A percentile compares a stretch with the other conserved stretches of the same genome.
These are phyloP conservation scores for Auxenochlorella pyrenoidosa DNA, from an alignment of 139 green algal species.

Conservation along the genomic window DNA sequence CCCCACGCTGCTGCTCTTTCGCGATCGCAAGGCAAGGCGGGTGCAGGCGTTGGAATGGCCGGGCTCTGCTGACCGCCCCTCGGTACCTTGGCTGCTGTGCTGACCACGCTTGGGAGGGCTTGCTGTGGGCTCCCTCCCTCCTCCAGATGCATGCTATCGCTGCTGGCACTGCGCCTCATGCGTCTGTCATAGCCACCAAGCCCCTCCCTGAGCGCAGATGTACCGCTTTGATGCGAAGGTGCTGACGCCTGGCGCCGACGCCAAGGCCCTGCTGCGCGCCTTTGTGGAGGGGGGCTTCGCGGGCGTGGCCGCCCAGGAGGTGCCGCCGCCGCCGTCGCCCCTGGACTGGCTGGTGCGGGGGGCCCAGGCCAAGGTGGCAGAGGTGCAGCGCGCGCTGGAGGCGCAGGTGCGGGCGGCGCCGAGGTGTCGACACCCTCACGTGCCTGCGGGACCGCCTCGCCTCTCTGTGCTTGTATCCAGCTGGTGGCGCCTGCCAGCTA, in stretches of 20 bases:
- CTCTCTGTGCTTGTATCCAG: too few species aligned
- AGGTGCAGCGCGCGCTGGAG: slow-evolving; percentile 1
- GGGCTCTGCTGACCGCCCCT: neutral
- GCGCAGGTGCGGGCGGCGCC: neutral
- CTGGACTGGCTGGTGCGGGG: slow-evolving; percentile 13
- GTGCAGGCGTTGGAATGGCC: too few species aligned
- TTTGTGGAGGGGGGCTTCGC: neutral
- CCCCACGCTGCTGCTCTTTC: slow-evolving; percentile 27
- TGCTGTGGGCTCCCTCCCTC: neutral
- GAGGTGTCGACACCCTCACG: too few species aligned
- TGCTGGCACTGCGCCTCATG: neutral
- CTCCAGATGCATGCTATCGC: neutral
- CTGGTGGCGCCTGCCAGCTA: too few species aligned
- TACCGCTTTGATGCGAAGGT: slow-evolving; percentile 18
- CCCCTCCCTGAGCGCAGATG: too few species aligned
- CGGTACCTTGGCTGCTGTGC: neutral
- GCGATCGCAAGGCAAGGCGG: slow-evolving; percentile 19
- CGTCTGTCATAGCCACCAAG: neutral
- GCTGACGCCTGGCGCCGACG: neutral
- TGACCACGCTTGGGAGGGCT: neutral
- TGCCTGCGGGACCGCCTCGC: too few species aligned
- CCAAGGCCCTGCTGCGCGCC: slow-evolving; percentile 3
- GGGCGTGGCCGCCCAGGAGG: neutral
- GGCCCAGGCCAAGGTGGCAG: neutral
- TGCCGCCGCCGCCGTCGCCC: slow-evolving; percentile 15